phyloP scores from a whole-genome alignment of 1,284 basidiomycete species.

The Neonothopanus nambi region DNA sequence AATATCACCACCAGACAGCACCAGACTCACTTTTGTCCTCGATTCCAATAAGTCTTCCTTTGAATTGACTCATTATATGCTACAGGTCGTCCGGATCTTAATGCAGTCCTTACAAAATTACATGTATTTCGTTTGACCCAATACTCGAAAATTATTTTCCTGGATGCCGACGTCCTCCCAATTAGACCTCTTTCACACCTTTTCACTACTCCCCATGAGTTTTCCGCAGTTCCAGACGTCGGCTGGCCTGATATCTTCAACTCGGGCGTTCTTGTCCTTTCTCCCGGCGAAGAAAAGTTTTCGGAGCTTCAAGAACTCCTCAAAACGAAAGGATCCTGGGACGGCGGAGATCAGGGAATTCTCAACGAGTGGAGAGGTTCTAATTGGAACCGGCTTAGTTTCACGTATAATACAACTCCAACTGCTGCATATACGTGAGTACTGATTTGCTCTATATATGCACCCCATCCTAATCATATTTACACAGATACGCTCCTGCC shows the following conservation, averaged over 20 bases:
- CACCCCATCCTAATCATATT: constrained; percentile 22
- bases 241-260: constrained; percentile 99
- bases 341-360: constrained; percentile 95
- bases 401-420: constrained; percentile 96
- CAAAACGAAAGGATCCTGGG: constrained; percentile 84
- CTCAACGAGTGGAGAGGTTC: constrained; percentile 91
- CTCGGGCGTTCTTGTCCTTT: constrained; percentile 90
- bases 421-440: constrained; percentile 95
- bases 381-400: constrained; percentile 90
- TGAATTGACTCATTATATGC: background rate
- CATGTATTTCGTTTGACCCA: constrained; percentile 91
- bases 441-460: constrained; percentile 17
- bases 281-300: constrained; percentile 84
- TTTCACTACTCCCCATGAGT: constrained; percentile 75
- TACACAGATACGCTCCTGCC: constrained; percentile 85
- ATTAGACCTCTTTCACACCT: constrained; percentile 86
- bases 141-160: constrained; percentile 89
- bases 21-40: background rate
- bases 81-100: constrained; percentile 89
- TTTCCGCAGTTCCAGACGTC: constrained; percentile 91
- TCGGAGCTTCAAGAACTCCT: constrained; percentile 69
- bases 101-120: constrained; percentile 91
- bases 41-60: background rate
- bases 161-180: constrained; percentile 95
- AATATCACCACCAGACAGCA: background rate